Evolutionary conservation across 169 alveolate genomes (phyloP).

Genomic region (Blepharisma undulans): DNA sequence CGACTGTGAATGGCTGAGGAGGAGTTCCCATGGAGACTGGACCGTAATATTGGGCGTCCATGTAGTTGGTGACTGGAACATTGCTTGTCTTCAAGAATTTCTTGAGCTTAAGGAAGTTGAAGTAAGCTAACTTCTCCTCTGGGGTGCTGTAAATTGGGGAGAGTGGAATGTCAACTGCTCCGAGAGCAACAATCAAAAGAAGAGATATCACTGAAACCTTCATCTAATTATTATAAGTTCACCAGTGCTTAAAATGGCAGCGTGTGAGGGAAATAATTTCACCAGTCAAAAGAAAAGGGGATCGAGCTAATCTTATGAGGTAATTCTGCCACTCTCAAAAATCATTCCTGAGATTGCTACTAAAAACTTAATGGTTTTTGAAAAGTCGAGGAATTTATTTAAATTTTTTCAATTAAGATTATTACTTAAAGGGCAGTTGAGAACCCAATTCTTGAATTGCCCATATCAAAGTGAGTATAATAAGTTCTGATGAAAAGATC

Average conservation of each 20-base stretch:
- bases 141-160: neutral
- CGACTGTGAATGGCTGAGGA: constrained; percentile 65
- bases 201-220: neutral
- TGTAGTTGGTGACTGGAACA: constrained; percentile 8
- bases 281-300: too few species aligned
- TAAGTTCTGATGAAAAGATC: constrained; percentile 68
- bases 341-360: too few species aligned
- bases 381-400: too few species aligned
- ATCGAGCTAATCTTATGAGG: too few species aligned
- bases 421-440: constrained; percentile 32
- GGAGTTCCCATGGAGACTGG: constrained; percentile 73
- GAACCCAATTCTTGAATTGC: constrained; percentile 68
- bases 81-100: neutral
- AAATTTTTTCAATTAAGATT: too few species aligned
- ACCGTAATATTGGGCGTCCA: constrained; percentile 69
- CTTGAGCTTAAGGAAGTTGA: neutral
- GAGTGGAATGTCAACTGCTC: neutral
- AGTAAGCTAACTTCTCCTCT: constrained; percentile 1
- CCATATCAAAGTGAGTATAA: constrained; percentile 68
- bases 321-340: too few species aligned
- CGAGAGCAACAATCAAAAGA: neutral
- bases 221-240: neutral
- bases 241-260: too few species aligned
- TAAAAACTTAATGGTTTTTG: too few species aligned
- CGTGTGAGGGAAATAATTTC: too few species aligned